phyloP scores from a whole-genome alignment of 495 filamentous ascomycete genomes.

The Aspergillus sparsus region DNA sequence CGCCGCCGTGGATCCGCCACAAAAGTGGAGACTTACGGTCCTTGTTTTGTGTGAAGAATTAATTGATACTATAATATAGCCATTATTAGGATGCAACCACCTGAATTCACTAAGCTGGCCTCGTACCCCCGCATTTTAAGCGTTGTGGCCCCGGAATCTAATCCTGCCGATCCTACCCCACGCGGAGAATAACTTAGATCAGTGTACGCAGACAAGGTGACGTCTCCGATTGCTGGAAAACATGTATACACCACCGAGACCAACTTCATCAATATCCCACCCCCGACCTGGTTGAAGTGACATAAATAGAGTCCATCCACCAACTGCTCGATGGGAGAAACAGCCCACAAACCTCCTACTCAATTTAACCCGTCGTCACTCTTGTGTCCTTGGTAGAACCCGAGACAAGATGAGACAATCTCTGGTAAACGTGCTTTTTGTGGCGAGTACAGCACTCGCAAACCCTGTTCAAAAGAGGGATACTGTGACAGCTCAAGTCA shows the following conservation, averaged over 20 bases:
- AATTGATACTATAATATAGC: too few relatives aligned
- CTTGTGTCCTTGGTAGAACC: background rate
- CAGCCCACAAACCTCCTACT: too few relatives aligned
- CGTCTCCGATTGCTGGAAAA: background rate
- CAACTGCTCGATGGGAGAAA: too few relatives aligned
- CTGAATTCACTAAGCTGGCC: too few relatives aligned
- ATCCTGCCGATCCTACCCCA: background rate
- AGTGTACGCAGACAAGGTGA: background rate
- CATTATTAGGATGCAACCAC: too few relatives aligned
- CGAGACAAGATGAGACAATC: background rate
- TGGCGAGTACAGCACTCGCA: background rate
- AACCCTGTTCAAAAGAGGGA: background rate
- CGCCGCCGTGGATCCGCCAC: too few relatives aligned
- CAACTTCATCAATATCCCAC: background rate
- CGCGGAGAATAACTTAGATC: slow-evolving; percentile 1
- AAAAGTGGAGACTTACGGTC: too few relatives aligned
- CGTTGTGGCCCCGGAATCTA: too few relatives aligned
- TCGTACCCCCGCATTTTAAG: too few relatives aligned
- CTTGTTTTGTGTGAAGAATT: too few relatives aligned
- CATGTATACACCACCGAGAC: background rate
- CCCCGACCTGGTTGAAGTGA: background rate
- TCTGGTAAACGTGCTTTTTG: background rate
- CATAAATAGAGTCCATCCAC: too few relatives aligned
- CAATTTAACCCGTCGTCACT: background rate
- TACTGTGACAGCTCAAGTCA: background rate